Evolutionary conservation across 129 eudicot genomes (phyloP), one percentile per base, ranked within the genome.

Genomic region (Pittosporum tobira): DNA sequence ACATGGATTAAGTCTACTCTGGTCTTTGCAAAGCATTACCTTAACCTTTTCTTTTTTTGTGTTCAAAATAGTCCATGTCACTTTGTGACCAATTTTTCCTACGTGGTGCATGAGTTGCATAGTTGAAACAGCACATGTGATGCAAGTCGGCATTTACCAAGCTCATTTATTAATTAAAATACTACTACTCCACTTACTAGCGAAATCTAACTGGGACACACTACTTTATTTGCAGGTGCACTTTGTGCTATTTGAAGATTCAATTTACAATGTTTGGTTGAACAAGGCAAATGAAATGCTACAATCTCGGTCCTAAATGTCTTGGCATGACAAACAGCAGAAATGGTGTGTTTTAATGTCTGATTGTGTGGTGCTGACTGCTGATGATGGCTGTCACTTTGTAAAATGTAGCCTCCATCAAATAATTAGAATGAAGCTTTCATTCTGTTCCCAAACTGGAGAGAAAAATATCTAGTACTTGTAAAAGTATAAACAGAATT

Each of bases 161-260:
- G 1, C 40, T 40, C 11, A 40, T 40, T 40, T 40, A n/a, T 40
- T 10, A 14, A 10, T 40, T 10, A 14, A 12, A 6, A n/a, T n/a
- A n/a, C n/a, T n/a, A 12, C 11, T 13, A 14, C 3, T 40, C 34
- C 7, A 31, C 4, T n/a, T 45, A 45, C 4, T 18, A 3, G 7
- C 1, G 37, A 27, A 22, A 9, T 27, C 20, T 19, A 22, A 42
- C 4, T 6, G 21, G 28, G 23, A 14, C n/a, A 40, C 34, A 64
- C 1, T 64, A 34, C 42, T 59, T 19, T 61, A 15, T 53, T 59
- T 73, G 71, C 84, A 89, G 97, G 95, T 82, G 52, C 94, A 91
- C 70, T 86, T 91, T 53, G 89, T 91, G 48, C 77, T 86, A 51
- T 83, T 80, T 63, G 34, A 70, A 1, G 96, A 86, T 76, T 88